Evolutionary conservation across 176 grass and related monocot species (phyloP), one percentile per base, ranked within the genome.

Genomic region (Cenchrus fungigraminus): DNA sequence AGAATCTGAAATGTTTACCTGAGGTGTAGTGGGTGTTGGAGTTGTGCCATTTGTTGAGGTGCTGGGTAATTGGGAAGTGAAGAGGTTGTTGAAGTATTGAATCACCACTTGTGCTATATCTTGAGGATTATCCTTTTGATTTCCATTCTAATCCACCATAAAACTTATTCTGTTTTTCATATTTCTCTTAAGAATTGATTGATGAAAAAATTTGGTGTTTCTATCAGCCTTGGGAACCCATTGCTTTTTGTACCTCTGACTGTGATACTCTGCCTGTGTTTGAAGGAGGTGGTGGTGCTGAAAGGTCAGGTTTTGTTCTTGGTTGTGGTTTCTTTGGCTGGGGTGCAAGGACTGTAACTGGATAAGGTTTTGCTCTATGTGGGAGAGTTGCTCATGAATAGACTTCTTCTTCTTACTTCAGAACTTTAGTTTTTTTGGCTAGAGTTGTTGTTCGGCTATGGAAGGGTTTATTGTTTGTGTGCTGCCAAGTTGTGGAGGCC

Each of bases 11-110:
- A 15, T 34, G 3, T 2, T 1, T 29, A 12, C 12, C 12, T 13
- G 10, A 2, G 0, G 4, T 2, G 1, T 22, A 4, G 1, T 10
- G 0, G 13, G 61, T 0, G 15, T 5, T 7, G 6, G 6, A 3
- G 0, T 2, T 0, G 1, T 7, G 0, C 0, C 16, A 13, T 60
- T 11, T 0, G 12, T 14, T 2, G 25, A 25, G 25, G 3, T 52
- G 6, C 3, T 2, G 19, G 25, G 25, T 6, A 8, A 19, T 6
- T 60, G 57, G 0, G 57, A 22, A 2, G 5, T 22, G 8, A 60
- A 60, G 0, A 60, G 57, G 3, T n/a, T 60, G 1, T 4, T 2
- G 57, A 60, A 60, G 17, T 60, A 60, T 19, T 9, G 4, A 1
- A 8, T 58, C 20, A 1, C 17, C 56, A 25, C 25, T 19, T 20